Evolutionary conservation across 805 yeast species (phyloP).

Genomic region (Yarrowia porcina): DNA sequence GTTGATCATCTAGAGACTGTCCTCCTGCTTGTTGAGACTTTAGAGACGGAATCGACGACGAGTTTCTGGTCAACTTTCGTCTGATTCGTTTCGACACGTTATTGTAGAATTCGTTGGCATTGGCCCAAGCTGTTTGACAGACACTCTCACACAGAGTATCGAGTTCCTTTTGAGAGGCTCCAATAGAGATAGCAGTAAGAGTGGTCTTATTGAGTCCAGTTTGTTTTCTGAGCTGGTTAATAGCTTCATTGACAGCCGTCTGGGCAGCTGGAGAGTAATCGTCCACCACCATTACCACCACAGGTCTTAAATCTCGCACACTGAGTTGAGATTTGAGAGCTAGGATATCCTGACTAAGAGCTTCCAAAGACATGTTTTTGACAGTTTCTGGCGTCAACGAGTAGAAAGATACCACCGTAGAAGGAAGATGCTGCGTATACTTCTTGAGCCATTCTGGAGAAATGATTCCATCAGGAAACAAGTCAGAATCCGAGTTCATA

Average conservation of each 20-base stretch:
- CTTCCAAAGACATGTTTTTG: slow-evolving; percentile 33
- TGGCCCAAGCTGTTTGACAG: slow-evolving; percentile 42
- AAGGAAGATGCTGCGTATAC: slow-evolving; percentile 48
- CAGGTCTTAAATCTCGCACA: slow-evolving; percentile 28
- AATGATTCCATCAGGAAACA: slow-evolving; percentile 10
- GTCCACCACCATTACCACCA: slow-evolving; percentile 30
- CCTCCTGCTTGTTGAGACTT: slow-evolving; percentile 4
- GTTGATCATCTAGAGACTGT: slow-evolving; percentile 11
- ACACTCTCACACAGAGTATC: slow-evolving; percentile 42
- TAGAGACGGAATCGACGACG: background rate
- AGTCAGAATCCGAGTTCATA: slow-evolving; percentile 2
- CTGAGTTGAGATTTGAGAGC: slow-evolving; percentile 28
- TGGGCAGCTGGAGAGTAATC: slow-evolving; percentile 26
- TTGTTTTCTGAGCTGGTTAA: slow-evolving; percentile 41
- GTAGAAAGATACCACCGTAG: slow-evolving; percentile 47
- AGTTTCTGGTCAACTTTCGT: slow-evolving; percentile 37
- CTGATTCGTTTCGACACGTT: slow-evolving; percentile 43
- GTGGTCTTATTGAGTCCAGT: slow-evolving; percentile 47
- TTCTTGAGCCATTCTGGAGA: slow-evolving; percentile 51
- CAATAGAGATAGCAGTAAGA: slow-evolving; percentile 46
- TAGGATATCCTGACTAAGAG: slow-evolving; percentile 30
- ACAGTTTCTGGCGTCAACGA: slow-evolving; percentile 28
- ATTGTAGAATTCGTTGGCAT: slow-evolving; percentile 47
- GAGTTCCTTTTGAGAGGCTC: slow-evolving; percentile 44
- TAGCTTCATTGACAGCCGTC: slow-evolving; percentile 38